Conservation (phyloP, 2,329 filamentous ascomycete species). For the Seiridium cupressi region DNA sequence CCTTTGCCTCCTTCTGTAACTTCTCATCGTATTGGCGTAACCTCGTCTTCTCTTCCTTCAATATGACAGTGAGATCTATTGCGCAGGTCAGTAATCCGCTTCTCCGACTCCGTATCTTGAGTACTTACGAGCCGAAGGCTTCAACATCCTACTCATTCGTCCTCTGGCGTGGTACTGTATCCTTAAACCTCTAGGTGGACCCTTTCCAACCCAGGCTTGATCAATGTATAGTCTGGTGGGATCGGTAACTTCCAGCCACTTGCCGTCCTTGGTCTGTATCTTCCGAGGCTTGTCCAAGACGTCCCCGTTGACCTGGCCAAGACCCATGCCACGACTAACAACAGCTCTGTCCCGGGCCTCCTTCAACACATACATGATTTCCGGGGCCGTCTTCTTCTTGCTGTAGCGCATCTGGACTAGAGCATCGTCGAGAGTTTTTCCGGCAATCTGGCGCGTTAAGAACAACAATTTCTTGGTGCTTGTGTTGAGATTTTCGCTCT, state of each 20-base stretch:
- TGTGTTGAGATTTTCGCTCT: slow-evolving; percentile 75
- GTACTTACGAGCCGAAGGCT: slow-evolving; percentile 72
- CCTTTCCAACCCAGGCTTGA: slow-evolving; percentile 88
- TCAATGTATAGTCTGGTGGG: slow-evolving; percentile 85
- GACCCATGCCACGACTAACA: slow-evolving; percentile 79
- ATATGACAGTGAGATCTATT: slow-evolving; percentile 71
- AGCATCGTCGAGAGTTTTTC: slow-evolving; percentile 92
- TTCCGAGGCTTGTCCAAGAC: slow-evolving; percentile 43
- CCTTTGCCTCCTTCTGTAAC: slow-evolving; percentile 69
- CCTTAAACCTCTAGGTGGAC: slow-evolving; percentile 54
- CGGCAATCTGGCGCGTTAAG: slow-evolving; percentile 82
- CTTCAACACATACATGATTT: slow-evolving; percentile 77
- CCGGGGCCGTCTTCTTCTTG: slow-evolving; percentile 85
- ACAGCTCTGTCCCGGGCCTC: slow-evolving; percentile 80
- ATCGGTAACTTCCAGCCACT: slow-evolving; percentile 68
- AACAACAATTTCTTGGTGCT: slow-evolving; percentile 89
- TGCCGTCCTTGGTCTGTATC: slow-evolving; percentile 74
- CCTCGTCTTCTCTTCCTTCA: slow-evolving; percentile 93
- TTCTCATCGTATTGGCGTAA: slow-evolving; percentile 78
- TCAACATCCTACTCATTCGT: slow-evolving; percentile 63
- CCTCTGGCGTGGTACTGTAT: slow-evolving; percentile 77
- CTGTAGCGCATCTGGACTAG: slow-evolving; percentile 94
- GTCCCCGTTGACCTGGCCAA: slow-evolving; percentile 48
- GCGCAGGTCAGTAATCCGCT: slow-evolving; percentile 15
- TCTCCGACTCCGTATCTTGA: slow-evolving; percentile 7